Evolutionary conservation across 1,284 basidiomycete genomes (phyloP).

Genomic region (Boletellus deceptivus): DNA sequence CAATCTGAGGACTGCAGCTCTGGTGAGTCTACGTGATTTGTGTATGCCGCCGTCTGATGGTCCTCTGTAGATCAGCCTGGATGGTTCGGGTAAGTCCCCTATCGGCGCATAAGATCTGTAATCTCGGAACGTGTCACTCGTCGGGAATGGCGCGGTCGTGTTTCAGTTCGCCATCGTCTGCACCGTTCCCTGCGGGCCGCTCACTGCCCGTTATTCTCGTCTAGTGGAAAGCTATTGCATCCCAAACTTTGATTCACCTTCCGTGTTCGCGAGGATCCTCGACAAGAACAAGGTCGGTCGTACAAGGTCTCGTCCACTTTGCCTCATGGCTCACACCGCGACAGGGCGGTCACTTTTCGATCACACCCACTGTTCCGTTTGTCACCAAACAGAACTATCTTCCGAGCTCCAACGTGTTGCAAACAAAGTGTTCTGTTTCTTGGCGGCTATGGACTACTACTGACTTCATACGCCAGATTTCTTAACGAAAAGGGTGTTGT

Average conservation of each 20-base stretch:
- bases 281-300: conserved; percentile 69
- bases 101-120: neutral
- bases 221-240: conserved; percentile 88
- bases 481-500: conserved; percentile 81
- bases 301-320: too few relatives aligned
- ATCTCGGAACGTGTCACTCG: neutral
- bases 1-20: conserved; percentile 77
- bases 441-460: neutral
- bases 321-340: conserved; percentile 6
- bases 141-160: neutral
- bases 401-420: conserved; percentile 83
- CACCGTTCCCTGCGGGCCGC: neutral
- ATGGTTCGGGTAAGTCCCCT: conserved; percentile 65
- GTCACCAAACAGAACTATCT: conserved; percentile 84
- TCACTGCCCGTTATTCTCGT: neutral
- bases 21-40: conserved; percentile 39
- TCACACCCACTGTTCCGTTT: conserved; percentile 68
- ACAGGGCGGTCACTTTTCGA: conserved; percentile 89
- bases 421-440: conserved; percentile 60
- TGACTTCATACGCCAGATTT: conserved; percentile 45
- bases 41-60: conserved; percentile 10
- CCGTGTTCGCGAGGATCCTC: conserved; percentile 83
- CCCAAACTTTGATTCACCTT: conserved; percentile 91
- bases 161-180: neutral
- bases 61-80: conserved; percentile 57